phyloP scores from a whole-genome alignment of 441 rosid species.

The Syzygium syzygioides region DNA sequence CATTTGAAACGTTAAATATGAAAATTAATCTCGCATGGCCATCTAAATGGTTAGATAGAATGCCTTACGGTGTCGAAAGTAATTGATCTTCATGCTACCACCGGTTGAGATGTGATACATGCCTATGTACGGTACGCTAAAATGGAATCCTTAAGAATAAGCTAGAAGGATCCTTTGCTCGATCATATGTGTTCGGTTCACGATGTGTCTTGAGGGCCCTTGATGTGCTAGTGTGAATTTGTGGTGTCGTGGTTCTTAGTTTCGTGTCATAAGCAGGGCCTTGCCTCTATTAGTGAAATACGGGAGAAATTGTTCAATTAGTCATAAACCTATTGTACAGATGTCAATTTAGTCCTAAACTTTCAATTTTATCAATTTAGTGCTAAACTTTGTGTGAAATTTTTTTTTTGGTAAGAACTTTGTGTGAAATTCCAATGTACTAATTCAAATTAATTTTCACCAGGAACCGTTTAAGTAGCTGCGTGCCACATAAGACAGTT shows the following conservation, averaged over 20 bases:
- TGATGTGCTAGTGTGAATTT: background rate
- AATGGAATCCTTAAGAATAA: background rate
- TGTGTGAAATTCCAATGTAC: background rate
- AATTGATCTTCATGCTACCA: background rate
- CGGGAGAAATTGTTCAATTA: background rate
- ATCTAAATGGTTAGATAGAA: background rate
- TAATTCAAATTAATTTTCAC: background rate
- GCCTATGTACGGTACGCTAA: background rate
- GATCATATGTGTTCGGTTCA: background rate
- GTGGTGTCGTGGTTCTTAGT: background rate
- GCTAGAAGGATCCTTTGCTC: background rate
- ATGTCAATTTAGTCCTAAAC: background rate
- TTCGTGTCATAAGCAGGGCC: background rate
- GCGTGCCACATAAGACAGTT: background rate
- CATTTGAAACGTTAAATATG: background rate
- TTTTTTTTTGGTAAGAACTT: too few relatives aligned
- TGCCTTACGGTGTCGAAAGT: background rate
- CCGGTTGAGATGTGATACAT: background rate
- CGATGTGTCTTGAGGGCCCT: background rate
- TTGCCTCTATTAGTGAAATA: background rate
- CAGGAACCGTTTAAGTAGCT: background rate
- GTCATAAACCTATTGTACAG: background rate
- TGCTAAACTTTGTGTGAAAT: too few relatives aligned
- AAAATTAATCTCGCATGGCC: background rate
- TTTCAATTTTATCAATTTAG: background rate